Conservation (phyloP, 352 stramenopile species). For the Globisporangium echinulatum region DNA sequence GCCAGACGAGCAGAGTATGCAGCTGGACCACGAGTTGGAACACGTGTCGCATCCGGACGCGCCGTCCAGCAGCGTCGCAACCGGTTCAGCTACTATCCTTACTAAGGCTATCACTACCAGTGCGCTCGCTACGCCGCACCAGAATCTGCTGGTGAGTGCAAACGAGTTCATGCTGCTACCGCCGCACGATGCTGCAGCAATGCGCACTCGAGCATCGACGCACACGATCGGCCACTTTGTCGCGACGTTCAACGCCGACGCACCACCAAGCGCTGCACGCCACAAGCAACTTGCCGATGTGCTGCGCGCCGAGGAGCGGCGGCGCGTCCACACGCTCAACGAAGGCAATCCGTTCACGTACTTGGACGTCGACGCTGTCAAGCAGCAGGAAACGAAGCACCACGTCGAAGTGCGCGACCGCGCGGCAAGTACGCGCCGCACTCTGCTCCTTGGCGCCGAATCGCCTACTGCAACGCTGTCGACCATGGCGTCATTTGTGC, state of each 20-base stretch:
- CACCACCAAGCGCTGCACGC: constrained; percentile 27
- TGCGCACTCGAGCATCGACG: constrained; percentile 6
- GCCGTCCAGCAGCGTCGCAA: too few relatives aligned
- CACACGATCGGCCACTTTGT: constrained; percentile 44
- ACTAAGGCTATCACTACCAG: neutral
- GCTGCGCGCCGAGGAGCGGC: constrained; percentile 25
- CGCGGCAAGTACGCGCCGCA: constrained; percentile 17
- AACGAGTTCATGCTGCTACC: constrained; percentile 55
- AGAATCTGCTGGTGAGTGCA: constrained; percentile 27
- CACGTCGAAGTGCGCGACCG: constrained; percentile 14
- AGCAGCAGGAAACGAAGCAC: constrained; percentile 23
- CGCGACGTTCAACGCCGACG: constrained; percentile 44
- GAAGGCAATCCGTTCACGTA: constrained; percentile 61
- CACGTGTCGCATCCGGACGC: too few relatives aligned
- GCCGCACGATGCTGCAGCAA: constrained; percentile 9
- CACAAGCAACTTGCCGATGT: constrained; percentile 23
- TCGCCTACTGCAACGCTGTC: neutral
- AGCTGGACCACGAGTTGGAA: neutral
- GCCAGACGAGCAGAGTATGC: neutral
- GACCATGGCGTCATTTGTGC: too few relatives aligned
- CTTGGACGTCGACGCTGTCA: constrained; percentile 33
- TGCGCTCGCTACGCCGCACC: neutral
- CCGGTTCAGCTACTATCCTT: too few relatives aligned
- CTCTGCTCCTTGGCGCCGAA: constrained; percentile 11
- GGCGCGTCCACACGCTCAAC: constrained; percentile 31